phyloP scores from a whole-genome alignment of 192 early-diverging fungal genomes.

The Irineochytrium annulatum region DNA sequence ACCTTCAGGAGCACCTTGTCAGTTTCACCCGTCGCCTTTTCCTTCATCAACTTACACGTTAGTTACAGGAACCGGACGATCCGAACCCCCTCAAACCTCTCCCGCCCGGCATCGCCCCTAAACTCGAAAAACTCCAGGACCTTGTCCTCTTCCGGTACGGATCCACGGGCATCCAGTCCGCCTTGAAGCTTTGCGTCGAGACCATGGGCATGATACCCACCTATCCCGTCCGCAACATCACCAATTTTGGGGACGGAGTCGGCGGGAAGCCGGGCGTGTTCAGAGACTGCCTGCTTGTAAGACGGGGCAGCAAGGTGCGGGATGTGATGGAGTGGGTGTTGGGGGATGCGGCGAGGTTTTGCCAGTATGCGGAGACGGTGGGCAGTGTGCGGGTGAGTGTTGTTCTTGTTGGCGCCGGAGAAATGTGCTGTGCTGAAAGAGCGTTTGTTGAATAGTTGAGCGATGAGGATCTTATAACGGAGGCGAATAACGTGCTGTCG shows the following conservation, averaged over 20 bases:
- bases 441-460: conserved; percentile 44
- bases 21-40: conserved; percentile 6
- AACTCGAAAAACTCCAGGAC: conserved; percentile 51
- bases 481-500: conserved; percentile 58
- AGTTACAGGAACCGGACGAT: background rate
- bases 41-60: background rate
- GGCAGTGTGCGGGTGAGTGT: conserved; percentile 63
- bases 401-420: background rate
- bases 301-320: conserved; percentile 68
- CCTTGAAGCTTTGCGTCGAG: conserved; percentile 60
- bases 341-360: conserved; percentile 60
- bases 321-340: conserved; percentile 72
- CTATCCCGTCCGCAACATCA: conserved; percentile 71
- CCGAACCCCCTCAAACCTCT: conserved; percentile 18
- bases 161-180: conserved; percentile 74
- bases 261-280: conserved; percentile 51
- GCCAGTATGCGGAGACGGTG: conserved; percentile 72
- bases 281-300: conserved; percentile 69
- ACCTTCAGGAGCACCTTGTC: conserved; percentile 39
- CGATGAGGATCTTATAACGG: conserved; percentile 57
- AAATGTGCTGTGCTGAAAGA: conserved; percentile 3
- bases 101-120: conserved; percentile 1
- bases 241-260: conserved; percentile 50
- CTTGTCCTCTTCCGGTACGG: conserved; percentile 81
- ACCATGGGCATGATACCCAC: conserved; percentile 64